Evolutionary conservation across 2,329 filamentous ascomycete genomes (phyloP), one percentile per base, ranked within the genome.

Genomic region (Aschersonia sp.): DNA sequence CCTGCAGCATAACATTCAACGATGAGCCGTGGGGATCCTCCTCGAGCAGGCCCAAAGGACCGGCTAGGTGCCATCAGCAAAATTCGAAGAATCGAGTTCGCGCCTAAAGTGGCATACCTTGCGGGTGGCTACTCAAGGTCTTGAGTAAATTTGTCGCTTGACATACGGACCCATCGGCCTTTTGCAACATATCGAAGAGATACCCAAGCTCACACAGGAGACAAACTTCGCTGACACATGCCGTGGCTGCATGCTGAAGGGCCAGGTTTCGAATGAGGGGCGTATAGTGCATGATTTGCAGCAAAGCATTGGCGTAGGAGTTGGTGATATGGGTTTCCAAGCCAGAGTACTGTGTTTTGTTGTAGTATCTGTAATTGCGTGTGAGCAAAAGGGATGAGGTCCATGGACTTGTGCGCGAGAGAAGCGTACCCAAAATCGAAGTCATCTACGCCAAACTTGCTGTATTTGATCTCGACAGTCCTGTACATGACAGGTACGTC

Each of bases 381-480:
- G 40, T 42, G 7, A 42, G 40, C 30, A 62, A 57, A 42, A n/a
- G 44, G 52, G 49, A 30, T n/a, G 22, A 31, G 41, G 9, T 35
- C 30, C 8, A 30, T 40, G 30, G 31, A 12, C 14, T 5, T 30
- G 30, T 8, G 8, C 35, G 12, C 8, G 35, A 37, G 9, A 42
- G 10, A 29, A 32, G 65, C 79, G 57, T 68, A 87, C 81, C 85
- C 84, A 66, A 98, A 98, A 63, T 98, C 92, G 62, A 98, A 98
- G 63, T 98, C 94, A 58, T 97, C 90, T n/a, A 98, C 88, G 22
- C 92, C 92, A 63, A 96, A 98, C 61, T 88, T 94, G 72, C 90
- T 96, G 69, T 97, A 98, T 62, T 96, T 96, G 68, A 98, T 98
- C 63, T 97, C 90, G 9, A 96, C 85, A 57, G 88, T 89, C 53